These are phyloP conservation scores for Perkinsus marinus DNA, from an alignment of 169 alveolate genomes.

Conservation along the genomic window DNA sequence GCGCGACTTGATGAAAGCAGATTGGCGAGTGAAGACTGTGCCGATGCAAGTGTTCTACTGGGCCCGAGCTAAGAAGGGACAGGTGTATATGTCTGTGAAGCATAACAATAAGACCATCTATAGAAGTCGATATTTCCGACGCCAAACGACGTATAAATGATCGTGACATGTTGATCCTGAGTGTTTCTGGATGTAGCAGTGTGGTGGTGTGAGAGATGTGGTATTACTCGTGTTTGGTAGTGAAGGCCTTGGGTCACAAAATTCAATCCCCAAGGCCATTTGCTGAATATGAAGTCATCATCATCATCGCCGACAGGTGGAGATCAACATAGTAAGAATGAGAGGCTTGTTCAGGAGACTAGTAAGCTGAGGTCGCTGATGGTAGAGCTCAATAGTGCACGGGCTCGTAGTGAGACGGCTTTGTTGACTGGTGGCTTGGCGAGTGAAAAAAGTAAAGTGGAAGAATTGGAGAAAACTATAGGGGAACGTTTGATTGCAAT, in stretches of 20 bases:
- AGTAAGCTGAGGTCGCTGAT: neutral
- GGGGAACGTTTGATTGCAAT: neutral
- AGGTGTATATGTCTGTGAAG: neutral
- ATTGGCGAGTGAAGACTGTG: neutral
- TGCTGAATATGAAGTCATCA: neutral
- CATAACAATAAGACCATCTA: neutral
- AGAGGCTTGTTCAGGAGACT: neutral
- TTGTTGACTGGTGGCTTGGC: neutral
- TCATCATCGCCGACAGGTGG: neutral
- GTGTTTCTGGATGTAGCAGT: no score
- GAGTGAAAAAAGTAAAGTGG: neutral
- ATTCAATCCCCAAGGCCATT: neutral
- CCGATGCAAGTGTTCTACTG: neutral
- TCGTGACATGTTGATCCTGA: neutral
- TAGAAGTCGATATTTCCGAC: neutral
- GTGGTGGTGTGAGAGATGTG: no score
- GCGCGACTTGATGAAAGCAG: neutral
- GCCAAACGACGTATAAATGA: neutral
- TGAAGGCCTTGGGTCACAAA: neutral
- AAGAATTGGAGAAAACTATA: neutral
- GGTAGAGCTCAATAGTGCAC: neutral
- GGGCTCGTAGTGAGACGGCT: neutral
- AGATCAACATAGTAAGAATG: neutral
- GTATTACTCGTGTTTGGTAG: neutral
- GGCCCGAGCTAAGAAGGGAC: neutral